Evolutionary conservation across 192 early-diverging fungal species (phyloP), one percentile per base, ranked within the genome.

Genomic region (Entophlyctis luteolus): DNA sequence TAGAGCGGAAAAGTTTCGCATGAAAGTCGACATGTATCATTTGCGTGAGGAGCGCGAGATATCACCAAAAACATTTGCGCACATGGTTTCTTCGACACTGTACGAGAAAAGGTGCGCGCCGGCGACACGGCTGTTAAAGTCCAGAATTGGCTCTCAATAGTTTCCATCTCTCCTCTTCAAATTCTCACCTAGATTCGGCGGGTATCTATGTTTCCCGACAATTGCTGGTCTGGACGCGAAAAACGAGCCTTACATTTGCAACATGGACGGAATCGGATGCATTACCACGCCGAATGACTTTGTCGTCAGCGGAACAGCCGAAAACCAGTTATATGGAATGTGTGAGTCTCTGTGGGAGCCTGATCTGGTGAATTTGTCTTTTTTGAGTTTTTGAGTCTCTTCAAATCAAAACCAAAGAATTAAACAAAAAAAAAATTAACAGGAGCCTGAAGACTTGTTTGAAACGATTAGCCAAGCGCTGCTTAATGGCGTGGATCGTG

Each of bases 261-360:
- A 82, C 35, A 98, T 91, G 86, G 97, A 99, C 69, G 78, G 93
- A 66, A 95, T 99, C 67, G 97, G 97, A 39, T 97, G 94, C 77
- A 84, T 92, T 65, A 93, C 90, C 74, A 89, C 85, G 73, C 87
- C 96, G 20, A 87, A 90, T 49, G 95, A 98, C 75, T 98, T 99
- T 87, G 89, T 93, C 34, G 97, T 98, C 20, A 82, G 83, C 53
- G 97, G 97, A 70, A 96, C 94, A 6, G 88, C 97, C 18, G 72
- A 72, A 23, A 78, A 87, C 32, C 90, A 91, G 62, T 81, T 99
- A 65, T 98, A 90, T 65, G 97, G 97, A 68, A 95, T 93, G 87
- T 95, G 93, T 71, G 97, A 99, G 78, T 83, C 87, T 23, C 83
- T 99, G 55, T 99, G 95, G 95, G 95, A 98, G 77, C 93, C 95